phyloP scores from a whole-genome alignment of 768 basidiomycete species.

The Agrocybe praecox region DNA sequence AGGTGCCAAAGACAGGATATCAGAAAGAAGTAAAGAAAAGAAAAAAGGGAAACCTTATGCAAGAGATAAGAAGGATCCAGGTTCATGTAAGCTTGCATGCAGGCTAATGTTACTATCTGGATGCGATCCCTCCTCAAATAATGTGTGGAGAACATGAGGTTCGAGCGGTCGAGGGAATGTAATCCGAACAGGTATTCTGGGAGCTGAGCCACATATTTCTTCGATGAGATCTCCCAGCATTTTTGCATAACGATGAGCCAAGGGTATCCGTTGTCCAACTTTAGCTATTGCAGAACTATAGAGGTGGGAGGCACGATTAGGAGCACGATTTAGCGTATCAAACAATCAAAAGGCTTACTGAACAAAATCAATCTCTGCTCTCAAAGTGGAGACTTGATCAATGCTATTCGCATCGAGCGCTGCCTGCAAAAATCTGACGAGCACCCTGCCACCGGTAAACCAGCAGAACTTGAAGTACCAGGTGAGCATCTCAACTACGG shows the following conservation, averaged over 20 bases:
- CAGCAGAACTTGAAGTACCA: slow-evolving; percentile 54
- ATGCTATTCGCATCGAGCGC: slow-evolving; percentile 57
- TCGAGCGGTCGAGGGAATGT: slow-evolving; percentile 38
- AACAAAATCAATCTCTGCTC: slow-evolving; percentile 69
- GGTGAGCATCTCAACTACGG: background rate
- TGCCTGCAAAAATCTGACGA: slow-evolving; percentile 67
- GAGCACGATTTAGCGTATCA: background rate
- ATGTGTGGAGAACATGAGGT: slow-evolving; percentile 27
- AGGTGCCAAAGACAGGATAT: background rate
- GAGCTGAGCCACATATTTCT: slow-evolving; percentile 37
- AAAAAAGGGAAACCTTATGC: slow-evolving; percentile 15
- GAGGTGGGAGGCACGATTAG: no score
- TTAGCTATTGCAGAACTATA: slow-evolving; percentile 58
- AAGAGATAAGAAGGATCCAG: slow-evolving; percentile 36
- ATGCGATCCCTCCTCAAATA: slow-evolving; percentile 31
- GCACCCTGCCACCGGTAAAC: slow-evolving; percentile 68
- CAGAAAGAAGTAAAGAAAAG: slow-evolving; percentile 5
- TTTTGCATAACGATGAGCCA: slow-evolving; percentile 62
- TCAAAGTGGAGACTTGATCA: slow-evolving; percentile 61
- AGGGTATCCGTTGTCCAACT: slow-evolving; percentile 67
- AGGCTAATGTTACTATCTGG: slow-evolving; percentile 27
- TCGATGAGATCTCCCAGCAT: slow-evolving; percentile 54
- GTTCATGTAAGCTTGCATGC: slow-evolving; percentile 35
- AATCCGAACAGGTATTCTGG: slow-evolving; percentile 28
- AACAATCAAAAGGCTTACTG: slow-evolving; percentile 41